phyloP scores from a whole-genome alignment of 805 yeast species.

The Yamadazyma sp. region DNA sequence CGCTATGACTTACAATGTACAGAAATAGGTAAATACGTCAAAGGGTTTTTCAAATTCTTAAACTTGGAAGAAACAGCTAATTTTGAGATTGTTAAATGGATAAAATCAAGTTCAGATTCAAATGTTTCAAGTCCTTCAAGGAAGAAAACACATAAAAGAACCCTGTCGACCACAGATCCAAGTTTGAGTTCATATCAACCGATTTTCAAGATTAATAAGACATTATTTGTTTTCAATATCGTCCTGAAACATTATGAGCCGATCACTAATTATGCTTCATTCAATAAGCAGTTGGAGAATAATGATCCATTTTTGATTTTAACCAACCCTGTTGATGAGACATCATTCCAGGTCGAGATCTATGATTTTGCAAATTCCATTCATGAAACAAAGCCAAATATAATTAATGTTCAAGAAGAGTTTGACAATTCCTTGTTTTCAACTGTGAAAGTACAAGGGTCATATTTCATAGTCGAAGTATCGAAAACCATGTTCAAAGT shows the following conservation, averaged over 20 bases:
- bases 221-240: constrained; percentile 14
- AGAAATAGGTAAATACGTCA: constrained; percentile 18
- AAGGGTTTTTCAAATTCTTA: constrained; percentile 12
- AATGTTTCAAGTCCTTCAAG: constrained; percentile 2
- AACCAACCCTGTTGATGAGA: constrained; percentile 6
- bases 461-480: constrained; percentile 6
- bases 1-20: constrained; percentile 8
- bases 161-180: constrained; percentile 10
- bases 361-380: constrained; percentile 5
- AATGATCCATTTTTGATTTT: constrained; percentile 6
- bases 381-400: constrained; percentile 3
- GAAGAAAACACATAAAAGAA: constrained; percentile 7
- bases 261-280: constrained; percentile 9
- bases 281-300: constrained; percentile 3
- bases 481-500: constrained; percentile 2
- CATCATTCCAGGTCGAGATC: constrained; percentile 6
- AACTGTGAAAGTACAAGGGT: not conserved
- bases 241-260: constrained; percentile 13
- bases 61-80: constrained; percentile 4
- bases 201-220: constrained; percentile 15
- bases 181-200: constrained; percentile 14
- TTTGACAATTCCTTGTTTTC: not conserved
- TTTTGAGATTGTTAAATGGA: constrained; percentile 17
- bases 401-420: constrained; percentile 1
- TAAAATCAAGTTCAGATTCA: constrained; percentile 6